Conservation (phyloP, 768 basidiomycete species). For the Russula sp. region DNA sequence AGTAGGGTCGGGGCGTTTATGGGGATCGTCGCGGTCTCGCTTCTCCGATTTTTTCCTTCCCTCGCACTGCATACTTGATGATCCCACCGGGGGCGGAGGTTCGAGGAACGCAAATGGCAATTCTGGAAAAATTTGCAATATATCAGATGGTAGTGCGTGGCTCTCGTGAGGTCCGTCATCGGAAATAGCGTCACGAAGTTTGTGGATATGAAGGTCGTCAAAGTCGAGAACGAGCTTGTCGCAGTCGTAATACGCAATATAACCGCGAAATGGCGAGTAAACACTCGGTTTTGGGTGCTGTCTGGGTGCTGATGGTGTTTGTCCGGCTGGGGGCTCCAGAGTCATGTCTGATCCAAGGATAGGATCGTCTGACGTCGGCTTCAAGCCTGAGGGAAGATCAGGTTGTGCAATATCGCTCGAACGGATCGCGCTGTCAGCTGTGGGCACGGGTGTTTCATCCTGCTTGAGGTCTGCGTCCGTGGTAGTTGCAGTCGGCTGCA, state of each 20-base stretch:
- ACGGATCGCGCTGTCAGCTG: background rate
- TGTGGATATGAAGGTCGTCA: constrained; percentile 37
- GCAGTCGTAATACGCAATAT: constrained; percentile 42
- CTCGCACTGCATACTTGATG: constrained; percentile 15
- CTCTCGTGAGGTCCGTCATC: constrained; percentile 23
- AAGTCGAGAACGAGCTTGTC: constrained; percentile 50
- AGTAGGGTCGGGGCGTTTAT: constrained; percentile 72
- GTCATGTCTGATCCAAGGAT: constrained; percentile 7
- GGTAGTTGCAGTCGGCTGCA: constrained; percentile 28
- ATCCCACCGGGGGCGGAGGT: constrained; percentile 22
- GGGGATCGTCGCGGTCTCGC: constrained; percentile 62
- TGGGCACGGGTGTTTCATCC: background rate
- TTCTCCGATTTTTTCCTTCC: constrained; percentile 38
- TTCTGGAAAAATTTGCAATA: constrained; percentile 80
- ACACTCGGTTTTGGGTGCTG: constrained; percentile 39
- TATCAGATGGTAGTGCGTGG: constrained; percentile 38
- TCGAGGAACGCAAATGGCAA: constrained; percentile 58
- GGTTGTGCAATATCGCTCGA: background rate
- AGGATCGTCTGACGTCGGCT: constrained; percentile 18
- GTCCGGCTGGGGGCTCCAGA: constrained; percentile 9
- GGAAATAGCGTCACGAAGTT: constrained; percentile 4
- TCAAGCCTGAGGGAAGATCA: constrained; percentile 14
- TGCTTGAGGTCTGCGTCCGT: constrained; percentile 37
- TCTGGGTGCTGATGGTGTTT: background rate
- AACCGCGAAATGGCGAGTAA: constrained; percentile 55